A percentile compares a stretch with the other conserved stretches of the same genome.
phyloP scores from a whole-genome alignment of 2,329 filamentous ascomycete species.

The Aureobasidium leucospermi region DNA sequence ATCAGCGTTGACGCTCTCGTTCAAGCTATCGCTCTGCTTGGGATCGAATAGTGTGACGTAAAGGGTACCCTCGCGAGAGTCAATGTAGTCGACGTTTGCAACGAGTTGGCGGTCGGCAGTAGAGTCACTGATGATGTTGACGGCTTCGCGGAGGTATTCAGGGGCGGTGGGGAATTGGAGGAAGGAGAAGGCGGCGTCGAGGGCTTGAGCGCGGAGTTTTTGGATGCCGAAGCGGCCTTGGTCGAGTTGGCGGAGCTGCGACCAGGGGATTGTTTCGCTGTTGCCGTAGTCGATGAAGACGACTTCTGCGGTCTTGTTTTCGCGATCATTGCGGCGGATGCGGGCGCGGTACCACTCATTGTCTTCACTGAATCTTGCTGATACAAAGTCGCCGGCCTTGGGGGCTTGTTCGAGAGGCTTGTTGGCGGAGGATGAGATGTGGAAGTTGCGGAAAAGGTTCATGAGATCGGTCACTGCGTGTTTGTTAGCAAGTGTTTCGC shows the following conservation, averaged over 20 bases:
- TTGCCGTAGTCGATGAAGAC: slow-evolving; percentile 97
- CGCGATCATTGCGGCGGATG: slow-evolving; percentile 85
- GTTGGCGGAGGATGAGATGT: slow-evolving; percentile 75
- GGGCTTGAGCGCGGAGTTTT: slow-evolving; percentile 79
- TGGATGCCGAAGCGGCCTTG: slow-evolving; percentile 70
- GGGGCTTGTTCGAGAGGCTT: slow-evolving; percentile 66
- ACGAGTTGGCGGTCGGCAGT: slow-evolving; percentile 69
- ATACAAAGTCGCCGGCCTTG: slow-evolving; percentile 85
- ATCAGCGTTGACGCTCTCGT: slow-evolving; percentile 84
- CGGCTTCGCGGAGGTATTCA: slow-evolving; percentile 78
- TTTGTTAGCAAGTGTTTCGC: not conserved
- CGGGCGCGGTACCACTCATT: slow-evolving; percentile 91
- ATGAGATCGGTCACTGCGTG: slow-evolving; percentile 66
- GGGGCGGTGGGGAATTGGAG: slow-evolving; percentile 75
- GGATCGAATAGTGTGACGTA: slow-evolving; percentile 86
- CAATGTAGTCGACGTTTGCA: slow-evolving; percentile 81
- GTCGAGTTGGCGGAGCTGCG: slow-evolving; percentile 70
- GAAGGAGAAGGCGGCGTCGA: slow-evolving; percentile 80
- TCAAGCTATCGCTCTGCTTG: slow-evolving; percentile 51
- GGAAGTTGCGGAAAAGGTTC: slow-evolving; percentile 85
- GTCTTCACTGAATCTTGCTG: slow-evolving; percentile 84
- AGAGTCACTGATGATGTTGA: slow-evolving; percentile 65
- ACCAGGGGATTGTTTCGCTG: slow-evolving; percentile 81
- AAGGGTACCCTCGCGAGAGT: slow-evolving; percentile 68
- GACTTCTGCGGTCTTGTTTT: slow-evolving; percentile 81